Evolutionary conservation across 768 basidiomycete species (phyloP).

Genomic region (Mrakia gelida): DNA sequence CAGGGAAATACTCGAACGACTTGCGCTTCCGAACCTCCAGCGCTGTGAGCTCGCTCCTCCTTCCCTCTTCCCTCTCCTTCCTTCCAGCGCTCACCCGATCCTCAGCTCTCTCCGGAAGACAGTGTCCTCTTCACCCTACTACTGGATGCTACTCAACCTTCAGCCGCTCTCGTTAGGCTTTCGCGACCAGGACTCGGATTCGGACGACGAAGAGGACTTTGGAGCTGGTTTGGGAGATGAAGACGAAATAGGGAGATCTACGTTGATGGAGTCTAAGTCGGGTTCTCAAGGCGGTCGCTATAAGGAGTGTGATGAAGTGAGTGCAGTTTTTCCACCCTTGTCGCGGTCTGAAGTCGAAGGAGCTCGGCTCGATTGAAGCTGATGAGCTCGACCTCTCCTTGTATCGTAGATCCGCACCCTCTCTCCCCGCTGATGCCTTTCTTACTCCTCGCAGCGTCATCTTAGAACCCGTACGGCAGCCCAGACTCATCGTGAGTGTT

Average conservation of each 20-base stretch:
- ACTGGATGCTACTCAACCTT: background rate
- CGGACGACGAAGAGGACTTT: background rate
- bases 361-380: background rate
- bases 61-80: background rate
- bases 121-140: no score
- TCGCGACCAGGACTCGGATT: background rate
- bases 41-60: background rate
- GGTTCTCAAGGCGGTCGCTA: background rate
- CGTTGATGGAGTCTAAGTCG: background rate
- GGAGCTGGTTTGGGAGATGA: background rate
- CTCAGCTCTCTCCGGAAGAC: no score
- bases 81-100: background rate
- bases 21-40: background rate
- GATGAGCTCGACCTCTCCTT: background rate
- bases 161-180: background rate
- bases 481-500: no score
- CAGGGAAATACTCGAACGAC: no score
- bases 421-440: no score
- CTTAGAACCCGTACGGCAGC: no score
- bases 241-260: slow-evolving; percentile 5
- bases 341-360: background rate
- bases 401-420: no score
- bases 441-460: no score
- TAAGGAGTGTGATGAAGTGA: background rate
- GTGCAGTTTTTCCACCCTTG: no score